Percentiles rank a stretch among this genome's conserved stretches.
Evolutionary conservation across 1,284 basidiomycete genomes (phyloP).

Genomic region (Microbotryum lychnidis-dioicae): DNA sequence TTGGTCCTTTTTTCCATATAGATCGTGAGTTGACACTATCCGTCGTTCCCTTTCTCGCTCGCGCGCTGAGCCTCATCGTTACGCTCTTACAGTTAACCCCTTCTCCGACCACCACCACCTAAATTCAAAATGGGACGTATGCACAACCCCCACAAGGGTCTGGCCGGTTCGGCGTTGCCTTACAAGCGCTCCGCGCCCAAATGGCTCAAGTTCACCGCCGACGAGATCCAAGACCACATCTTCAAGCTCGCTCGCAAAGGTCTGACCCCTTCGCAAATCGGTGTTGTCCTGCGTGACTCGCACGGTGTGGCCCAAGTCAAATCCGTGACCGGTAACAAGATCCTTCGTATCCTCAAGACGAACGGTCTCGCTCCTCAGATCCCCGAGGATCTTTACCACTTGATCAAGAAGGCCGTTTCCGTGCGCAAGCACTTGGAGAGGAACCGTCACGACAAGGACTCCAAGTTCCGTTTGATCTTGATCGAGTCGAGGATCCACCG

Average conservation of each 20-base stretch:
- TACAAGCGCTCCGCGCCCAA: constrained; percentile 90
- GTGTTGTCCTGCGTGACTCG: constrained; percentile 95
- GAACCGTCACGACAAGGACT: constrained; percentile 97
- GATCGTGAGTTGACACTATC: too few species aligned
- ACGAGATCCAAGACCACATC: constrained; percentile 94
- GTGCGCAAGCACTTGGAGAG: constrained; percentile 98
- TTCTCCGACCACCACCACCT: constrained; percentile 9
- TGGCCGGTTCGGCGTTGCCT: constrained; percentile 94
- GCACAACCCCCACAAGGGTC: constrained; percentile 96
- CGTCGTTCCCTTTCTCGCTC: too few species aligned
- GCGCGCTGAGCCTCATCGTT: not conserved
- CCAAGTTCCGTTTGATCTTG: constrained; percentile 70
- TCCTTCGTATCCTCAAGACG: constrained; percentile 94
- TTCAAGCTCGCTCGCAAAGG: constrained; percentile 96
- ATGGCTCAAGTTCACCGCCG: constrained; percentile 94
- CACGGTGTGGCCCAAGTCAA: constrained; percentile 95
- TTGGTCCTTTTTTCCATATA: too few species aligned
- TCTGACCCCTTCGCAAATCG: constrained; percentile 94
- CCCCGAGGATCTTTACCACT: constrained; percentile 98
- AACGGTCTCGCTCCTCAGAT: constrained; percentile 95
- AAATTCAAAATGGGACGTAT: constrained; percentile 32
- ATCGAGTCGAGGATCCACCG: constrained; percentile 99
- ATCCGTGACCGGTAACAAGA: constrained; percentile 98
- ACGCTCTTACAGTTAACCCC: not conserved
- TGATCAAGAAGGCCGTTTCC: constrained; percentile 98